Evolutionary conservation across 208 protist genomes (phyloP).

Genomic region (Porcisia hertigi): DNA sequence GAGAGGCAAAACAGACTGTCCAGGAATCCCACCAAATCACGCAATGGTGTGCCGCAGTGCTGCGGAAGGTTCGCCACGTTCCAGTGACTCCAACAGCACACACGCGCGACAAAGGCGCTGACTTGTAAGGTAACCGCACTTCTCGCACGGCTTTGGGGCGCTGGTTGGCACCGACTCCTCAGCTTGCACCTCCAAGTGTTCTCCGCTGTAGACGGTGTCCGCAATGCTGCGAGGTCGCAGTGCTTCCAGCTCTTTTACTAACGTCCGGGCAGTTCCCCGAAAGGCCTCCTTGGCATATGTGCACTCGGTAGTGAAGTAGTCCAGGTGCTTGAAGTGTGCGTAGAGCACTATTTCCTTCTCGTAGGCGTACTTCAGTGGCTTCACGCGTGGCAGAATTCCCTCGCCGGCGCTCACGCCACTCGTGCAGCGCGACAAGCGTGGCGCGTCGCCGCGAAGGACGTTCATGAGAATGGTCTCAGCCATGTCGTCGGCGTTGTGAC

Average conservation of each 20-base stretch:
- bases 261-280: constrained; percentile 91
- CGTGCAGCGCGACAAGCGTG: constrained; percentile 92
- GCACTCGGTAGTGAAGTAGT: constrained; percentile 98
- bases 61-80: constrained; percentile 52
- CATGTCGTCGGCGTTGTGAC: constrained; percentile 99
- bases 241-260: constrained; percentile 95
- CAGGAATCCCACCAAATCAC: not conserved
- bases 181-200: constrained; percentile 75
- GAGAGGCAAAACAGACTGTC: not conserved
- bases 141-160: constrained; percentile 62
- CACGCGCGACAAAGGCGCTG: constrained; percentile 94
- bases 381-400: constrained; percentile 87
- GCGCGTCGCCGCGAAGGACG: constrained; percentile 93
- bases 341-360: constrained; percentile 99
- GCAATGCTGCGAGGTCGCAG: constrained; percentile 90
- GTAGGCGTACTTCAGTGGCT: constrained; percentile 97
- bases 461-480: constrained; percentile 99
- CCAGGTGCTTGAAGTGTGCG: constrained; percentile 96
- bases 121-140: constrained; percentile 92
- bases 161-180: constrained; percentile 33
- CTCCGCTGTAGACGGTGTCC: constrained; percentile 92
- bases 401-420: constrained; percentile 34
- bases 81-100: constrained; percentile 91
- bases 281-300: constrained; percentile 97
- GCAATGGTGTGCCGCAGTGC: constrained; percentile 37